A percentile compares a stretch with the other conserved stretches of the same genome.
Evolutionary conservation across 2,329 filamentous ascomycete genomes (phyloP).

Genomic region (Rhinocladiella mackenziei): DNA sequence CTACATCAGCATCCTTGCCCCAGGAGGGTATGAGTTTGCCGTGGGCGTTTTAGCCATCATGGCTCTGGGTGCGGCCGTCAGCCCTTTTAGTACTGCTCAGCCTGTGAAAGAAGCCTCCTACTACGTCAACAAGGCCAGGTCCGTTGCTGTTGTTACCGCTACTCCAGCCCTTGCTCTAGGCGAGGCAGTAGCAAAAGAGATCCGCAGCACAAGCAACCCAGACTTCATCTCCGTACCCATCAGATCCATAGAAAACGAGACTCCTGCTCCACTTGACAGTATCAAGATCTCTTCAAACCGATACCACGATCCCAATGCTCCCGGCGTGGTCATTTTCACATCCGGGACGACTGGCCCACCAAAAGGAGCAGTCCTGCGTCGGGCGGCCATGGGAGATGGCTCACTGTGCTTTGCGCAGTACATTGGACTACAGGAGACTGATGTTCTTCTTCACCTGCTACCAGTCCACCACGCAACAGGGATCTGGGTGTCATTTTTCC

Average conservation of each 20-base stretch:
- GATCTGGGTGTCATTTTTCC: constrained; percentile 35
- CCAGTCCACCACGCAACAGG: constrained; percentile 35
- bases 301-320: constrained; percentile 33
- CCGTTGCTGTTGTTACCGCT: constrained; percentile 26
- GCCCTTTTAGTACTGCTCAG: constrained; percentile 34
- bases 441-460: constrained; percentile 37
- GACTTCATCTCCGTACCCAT: constrained; percentile 30
- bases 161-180: constrained; percentile 23
- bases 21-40: constrained; percentile 38
- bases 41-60: constrained; percentile 37
- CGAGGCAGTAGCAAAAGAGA: constrained; percentile 22
- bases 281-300: constrained; percentile 33
- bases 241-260: constrained; percentile 24
- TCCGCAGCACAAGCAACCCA: constrained; percentile 23
- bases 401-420: constrained; percentile 26
- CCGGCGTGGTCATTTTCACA: constrained; percentile 34
- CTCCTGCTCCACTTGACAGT: constrained; percentile 18
- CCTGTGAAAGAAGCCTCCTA: constrained; percentile 36
- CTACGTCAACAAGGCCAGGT: constrained; percentile 31
- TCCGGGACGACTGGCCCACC: constrained; percentile 32
- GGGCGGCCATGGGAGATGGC: constrained; percentile 30
- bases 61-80: constrained; percentile 35
- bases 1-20: constrained; percentile 35
- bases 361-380: constrained; percentile 29
- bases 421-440: constrained; percentile 30